Conservation (phyloP, 805 yeast species). For the Yarrowia sp. region DNA sequence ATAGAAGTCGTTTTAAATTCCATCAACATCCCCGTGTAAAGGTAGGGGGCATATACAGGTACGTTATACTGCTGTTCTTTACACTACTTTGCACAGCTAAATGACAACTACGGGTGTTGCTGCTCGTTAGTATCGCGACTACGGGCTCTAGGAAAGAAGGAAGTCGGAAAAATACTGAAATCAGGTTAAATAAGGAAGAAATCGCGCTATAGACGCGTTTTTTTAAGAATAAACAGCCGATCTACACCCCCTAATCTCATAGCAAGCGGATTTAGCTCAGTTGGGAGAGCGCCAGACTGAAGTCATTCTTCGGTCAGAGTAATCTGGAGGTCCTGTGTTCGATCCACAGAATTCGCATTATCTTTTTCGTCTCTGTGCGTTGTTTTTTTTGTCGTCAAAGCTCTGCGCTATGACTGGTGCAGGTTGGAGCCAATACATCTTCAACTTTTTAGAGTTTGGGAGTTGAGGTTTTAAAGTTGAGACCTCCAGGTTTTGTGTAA, state of each 20-base stretch:
- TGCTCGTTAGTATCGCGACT: background rate
- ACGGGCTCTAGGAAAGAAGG: too few relatives aligned
- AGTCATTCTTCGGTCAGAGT: constrained; percentile 28
- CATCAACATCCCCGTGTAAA: too few relatives aligned
- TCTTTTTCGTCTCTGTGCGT: background rate
- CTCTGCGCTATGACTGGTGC: background rate
- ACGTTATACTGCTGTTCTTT: too few relatives aligned
- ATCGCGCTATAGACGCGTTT: background rate
- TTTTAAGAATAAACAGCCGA: background rate
- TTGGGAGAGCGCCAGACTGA: constrained; percentile 45
- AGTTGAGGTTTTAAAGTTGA: background rate
- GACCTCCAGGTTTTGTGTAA: too few relatives aligned
- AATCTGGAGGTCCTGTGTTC: constrained; percentile 81
- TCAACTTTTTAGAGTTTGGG: background rate
- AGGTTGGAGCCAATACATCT: background rate
- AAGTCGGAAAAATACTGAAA: too few relatives aligned
- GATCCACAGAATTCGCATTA: constrained; percentile 56
- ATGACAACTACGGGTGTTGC: too few relatives aligned
- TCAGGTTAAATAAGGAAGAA: too few relatives aligned
- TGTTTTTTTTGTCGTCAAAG: too few relatives aligned
- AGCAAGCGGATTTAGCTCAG: constrained; percentile 37
- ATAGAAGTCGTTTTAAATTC: too few relatives aligned
- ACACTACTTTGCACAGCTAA: too few relatives aligned
- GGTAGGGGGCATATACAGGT: too few relatives aligned
- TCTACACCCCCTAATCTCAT: background rate